These are phyloP conservation scores for Suillus clintonianus DNA, from an alignment of 768 basidiomycete genomes.

Conservation along the genomic window DNA sequence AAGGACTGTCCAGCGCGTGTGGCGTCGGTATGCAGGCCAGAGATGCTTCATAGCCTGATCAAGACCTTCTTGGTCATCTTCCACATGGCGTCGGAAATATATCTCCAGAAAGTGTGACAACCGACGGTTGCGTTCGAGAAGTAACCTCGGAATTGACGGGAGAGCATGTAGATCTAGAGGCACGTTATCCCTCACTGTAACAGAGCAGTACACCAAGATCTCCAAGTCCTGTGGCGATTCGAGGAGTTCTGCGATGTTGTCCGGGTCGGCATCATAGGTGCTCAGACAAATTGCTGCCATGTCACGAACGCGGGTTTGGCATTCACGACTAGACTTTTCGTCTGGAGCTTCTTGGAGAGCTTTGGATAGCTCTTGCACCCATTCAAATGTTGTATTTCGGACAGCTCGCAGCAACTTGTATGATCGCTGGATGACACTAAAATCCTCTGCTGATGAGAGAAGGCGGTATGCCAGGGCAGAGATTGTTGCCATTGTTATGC, in stretches of 20 bases:
- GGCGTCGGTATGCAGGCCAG: conserved; percentile 33
- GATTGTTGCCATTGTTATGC: conserved; percentile 28
- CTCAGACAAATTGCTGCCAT: conserved; percentile 22
- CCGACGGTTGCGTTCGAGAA: conserved; percentile 34
- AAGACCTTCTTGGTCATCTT: conserved; percentile 21
- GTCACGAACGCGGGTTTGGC: conserved; percentile 16
- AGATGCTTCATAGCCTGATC: conserved; percentile 28
- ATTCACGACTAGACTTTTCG: conserved; percentile 1
- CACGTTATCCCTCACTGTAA: conserved; percentile 33
- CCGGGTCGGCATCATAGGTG: conserved; percentile 29
- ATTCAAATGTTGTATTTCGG: conserved; percentile 33
- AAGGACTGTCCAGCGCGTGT: conserved; percentile 24
- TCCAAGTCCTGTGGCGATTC: conserved; percentile 23
- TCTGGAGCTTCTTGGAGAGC: conserved; percentile 14
- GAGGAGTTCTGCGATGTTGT: conserved; percentile 14
- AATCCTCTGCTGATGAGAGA: conserved; percentile 21
- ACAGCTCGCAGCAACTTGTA: conserved; percentile 29
- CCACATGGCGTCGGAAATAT: conserved; percentile 15
- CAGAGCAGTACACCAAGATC: conserved; percentile 33
- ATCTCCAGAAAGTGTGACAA: conserved; percentile 31
- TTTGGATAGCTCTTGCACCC: conserved; percentile 36
- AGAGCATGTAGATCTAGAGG: conserved; percentile 12
- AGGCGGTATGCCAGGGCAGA: conserved; percentile 34
- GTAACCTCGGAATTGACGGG: conserved; percentile 13
- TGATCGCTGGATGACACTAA: conserved; percentile 18